A percentile compares a stretch with the other conserved stretches of the same genome.
phyloP scores from a whole-genome alignment of 495 filamentous ascomycete species.

The Neurospora cerealis region DNA sequence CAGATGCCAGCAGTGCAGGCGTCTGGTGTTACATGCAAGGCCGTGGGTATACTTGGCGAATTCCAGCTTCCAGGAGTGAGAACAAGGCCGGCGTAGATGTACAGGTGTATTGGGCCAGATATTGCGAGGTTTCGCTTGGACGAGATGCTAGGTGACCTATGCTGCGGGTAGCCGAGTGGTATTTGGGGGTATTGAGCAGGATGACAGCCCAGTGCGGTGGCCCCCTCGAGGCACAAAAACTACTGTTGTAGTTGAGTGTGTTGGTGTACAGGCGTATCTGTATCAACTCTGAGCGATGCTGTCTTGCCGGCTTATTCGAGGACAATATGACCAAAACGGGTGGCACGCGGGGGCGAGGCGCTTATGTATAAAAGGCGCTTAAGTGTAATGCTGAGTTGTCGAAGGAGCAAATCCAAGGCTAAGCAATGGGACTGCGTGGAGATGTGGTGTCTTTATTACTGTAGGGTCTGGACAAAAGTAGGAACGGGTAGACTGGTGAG shows the following conservation, averaged over 20 bases:
- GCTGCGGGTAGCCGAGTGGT: conserved; percentile 2
- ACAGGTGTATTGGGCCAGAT: neutral
- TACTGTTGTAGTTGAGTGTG: neutral
- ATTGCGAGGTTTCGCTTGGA: neutral
- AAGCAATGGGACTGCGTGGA: neutral
- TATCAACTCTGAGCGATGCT: neutral
- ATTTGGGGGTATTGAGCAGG: conserved; percentile 5
- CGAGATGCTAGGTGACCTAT: neutral
- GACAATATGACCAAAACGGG: neutral
- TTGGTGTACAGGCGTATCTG: neutral
- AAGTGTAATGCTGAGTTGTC: neutral
- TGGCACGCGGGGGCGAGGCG: neutral
- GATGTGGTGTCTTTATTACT: neutral
- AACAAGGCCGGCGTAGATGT: neutral
- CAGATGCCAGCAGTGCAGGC: conserved; percentile 1
- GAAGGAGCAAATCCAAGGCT: neutral
- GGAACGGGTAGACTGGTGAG: neutral
- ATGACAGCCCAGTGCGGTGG: neutral
- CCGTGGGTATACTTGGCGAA: neutral
- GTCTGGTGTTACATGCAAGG: conserved; percentile 1
- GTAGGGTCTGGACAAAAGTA: neutral
- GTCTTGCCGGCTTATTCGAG: neutral
- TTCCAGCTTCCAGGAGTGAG: neutral
- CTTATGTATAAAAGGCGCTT: neutral
- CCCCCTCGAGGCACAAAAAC: neutral